phyloP scores from a whole-genome alignment of 768 basidiomycete species.

The Panaeolus papilionaceus region DNA sequence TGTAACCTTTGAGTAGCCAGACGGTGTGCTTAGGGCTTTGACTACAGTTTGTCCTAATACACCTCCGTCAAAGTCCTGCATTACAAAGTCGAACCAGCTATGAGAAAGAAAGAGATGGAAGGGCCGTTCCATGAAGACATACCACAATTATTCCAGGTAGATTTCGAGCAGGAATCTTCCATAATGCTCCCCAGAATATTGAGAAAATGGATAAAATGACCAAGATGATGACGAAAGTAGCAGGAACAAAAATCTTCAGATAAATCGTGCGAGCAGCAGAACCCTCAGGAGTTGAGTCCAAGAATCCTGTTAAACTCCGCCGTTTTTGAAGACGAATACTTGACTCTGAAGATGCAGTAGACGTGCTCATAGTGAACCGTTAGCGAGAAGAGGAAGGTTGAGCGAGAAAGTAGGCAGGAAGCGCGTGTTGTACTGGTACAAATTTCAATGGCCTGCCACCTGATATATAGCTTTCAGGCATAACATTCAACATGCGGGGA shows the following conservation, averaged over 20 bases:
- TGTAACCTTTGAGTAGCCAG: constrained; percentile 41
- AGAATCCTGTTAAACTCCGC: constrained; percentile 26
- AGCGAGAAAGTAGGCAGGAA: neutral
- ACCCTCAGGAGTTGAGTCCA: constrained; percentile 33
- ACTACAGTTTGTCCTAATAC: constrained; percentile 54
- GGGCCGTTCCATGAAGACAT: constrained; percentile 27
- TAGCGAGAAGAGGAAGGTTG: neutral
- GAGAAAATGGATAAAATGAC: constrained; percentile 56
- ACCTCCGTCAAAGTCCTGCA: constrained; percentile 67
- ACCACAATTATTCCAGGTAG: constrained; percentile 67
- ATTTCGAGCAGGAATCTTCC: constrained; percentile 48
- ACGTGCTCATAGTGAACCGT: neutral
- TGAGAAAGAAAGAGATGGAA: neutral
- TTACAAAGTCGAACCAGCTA: constrained; percentile 11
- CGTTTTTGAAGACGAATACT: neutral
- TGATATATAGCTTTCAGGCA: neutral
- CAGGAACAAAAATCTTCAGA: constrained; percentile 48
- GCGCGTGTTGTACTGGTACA: neutral
- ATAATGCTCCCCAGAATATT: constrained; percentile 64
- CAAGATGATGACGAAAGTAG: constrained; percentile 42
- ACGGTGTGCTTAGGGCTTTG: constrained; percentile 38
- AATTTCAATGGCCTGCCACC: neutral
- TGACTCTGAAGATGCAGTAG: neutral
- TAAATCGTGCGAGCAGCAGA: constrained; percentile 45
- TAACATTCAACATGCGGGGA: neutral